phyloP scores from a whole-genome alignment of 257 asterid genomes.

The Craterostigma plantagineum region DNA sequence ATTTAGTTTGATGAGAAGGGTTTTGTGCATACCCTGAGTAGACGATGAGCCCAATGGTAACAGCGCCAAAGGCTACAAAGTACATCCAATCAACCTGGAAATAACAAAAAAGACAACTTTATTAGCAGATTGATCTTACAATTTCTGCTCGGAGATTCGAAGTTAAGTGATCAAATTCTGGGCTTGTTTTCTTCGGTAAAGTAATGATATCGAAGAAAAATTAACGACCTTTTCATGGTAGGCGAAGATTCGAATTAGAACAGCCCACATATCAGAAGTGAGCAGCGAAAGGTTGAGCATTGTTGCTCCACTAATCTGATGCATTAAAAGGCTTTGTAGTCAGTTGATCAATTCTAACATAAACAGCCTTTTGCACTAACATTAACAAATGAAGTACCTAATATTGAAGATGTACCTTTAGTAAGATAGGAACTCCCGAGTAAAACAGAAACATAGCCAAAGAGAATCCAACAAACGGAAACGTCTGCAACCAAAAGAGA shows the following conservation, averaged over 20 bases:
- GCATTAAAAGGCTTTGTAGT: too few species aligned
- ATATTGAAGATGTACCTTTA: constrained; percentile 34
- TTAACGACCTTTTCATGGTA: constrained; percentile 71
- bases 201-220: too few species aligned
- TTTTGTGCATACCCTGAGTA: constrained; percentile 43
- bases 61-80: constrained; percentile 70
- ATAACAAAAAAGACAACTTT: constrained; percentile 2
- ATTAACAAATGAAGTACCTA: neutral
- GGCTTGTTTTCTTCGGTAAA: too few species aligned
- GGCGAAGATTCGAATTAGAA: constrained; percentile 72
- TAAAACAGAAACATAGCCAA: constrained; percentile 78
- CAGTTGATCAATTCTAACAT: too few species aligned
- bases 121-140: neutral
- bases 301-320: constrained; percentile 83
- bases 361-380: too few species aligned
- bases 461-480: constrained; percentile 81
- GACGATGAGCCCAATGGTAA: constrained; percentile 50
- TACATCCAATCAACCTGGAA: constrained; percentile 94
- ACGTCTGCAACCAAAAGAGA: constrained; percentile 28
- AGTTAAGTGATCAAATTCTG: too few species aligned
- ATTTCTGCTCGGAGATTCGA: neutral
- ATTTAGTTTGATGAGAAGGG: too few species aligned
- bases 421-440: constrained; percentile 65
- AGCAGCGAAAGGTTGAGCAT: constrained; percentile 80
- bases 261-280: constrained; percentile 98